A percentile compares a stretch with the other conserved stretches of the same genome.
Evolutionary conservation across 2,329 filamentous ascomycete genomes (phyloP).

Genomic region (Leptographium wingfieldii): DNA sequence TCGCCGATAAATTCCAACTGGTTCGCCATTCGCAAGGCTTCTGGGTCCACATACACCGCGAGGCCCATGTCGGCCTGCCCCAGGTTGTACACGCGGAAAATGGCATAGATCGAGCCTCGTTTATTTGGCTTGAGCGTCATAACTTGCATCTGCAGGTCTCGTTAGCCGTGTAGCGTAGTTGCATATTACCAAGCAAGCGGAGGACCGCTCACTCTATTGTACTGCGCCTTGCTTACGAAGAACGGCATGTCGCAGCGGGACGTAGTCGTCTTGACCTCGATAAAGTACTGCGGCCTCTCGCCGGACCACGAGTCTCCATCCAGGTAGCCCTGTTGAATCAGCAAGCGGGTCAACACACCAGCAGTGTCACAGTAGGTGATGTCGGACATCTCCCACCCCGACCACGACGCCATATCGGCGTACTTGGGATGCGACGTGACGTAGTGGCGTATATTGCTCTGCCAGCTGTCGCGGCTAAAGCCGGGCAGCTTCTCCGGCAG

Average conservation of each 20-base stretch:
- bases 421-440: constrained; percentile 27
- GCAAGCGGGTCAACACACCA: constrained; percentile 20
- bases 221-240: constrained; percentile 33
- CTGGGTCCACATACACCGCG: no score
- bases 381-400: constrained; percentile 31
- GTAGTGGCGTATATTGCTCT: constrained; percentile 32
- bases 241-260: constrained; percentile 25
- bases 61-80: no score
- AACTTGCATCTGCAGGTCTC: no score
- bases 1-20: no score
- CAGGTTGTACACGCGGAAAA: no score
- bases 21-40: no score
- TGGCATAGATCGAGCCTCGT: no score
- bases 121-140: no score
- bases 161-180: no score
- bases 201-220: constrained; percentile 20
- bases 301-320: constrained; percentile 15
- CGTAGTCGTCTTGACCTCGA: constrained; percentile 39
- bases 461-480: constrained; percentile 20
- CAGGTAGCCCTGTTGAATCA: constrained; percentile 24
- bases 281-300: constrained; percentile 25
- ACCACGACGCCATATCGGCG: constrained; percentile 25
- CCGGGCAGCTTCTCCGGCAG: no score
- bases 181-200: no score
- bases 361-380: constrained; percentile 29